phyloP scores from a whole-genome alignment of 2,329 filamentous ascomycete species.

The Penicillium capsulatum region DNA sequence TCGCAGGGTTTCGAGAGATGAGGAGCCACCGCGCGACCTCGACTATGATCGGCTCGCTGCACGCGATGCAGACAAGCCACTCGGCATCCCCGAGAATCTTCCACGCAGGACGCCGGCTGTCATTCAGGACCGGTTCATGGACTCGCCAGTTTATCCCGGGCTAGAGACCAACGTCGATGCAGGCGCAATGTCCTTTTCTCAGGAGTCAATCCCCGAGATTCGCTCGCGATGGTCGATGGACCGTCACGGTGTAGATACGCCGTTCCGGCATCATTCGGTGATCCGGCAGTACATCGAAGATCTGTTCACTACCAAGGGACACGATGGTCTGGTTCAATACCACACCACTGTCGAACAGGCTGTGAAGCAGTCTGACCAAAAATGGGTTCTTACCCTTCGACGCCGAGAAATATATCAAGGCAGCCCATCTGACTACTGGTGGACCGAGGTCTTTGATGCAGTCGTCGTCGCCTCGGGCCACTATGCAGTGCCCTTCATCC shows the following conservation, averaged over 20 bases:
- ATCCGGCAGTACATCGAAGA: conserved; percentile 54
- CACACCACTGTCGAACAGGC: conserved; percentile 60
- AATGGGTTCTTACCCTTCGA: conserved; percentile 54
- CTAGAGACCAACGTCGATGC: conserved; percentile 63
- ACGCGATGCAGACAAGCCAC: conserved; percentile 49
- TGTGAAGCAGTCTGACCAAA: conserved; percentile 45
- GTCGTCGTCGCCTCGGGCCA: conserved; percentile 59
- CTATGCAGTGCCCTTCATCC: conserved; percentile 55
- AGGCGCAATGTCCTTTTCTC: conserved; percentile 57
- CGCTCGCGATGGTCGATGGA: conserved; percentile 42
- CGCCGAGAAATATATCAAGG: conserved; percentile 26
- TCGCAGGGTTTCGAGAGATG: conserved; percentile 30
- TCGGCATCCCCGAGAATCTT: conserved; percentile 46
- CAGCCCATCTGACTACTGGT: conserved; percentile 54
- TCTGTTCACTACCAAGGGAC: conserved; percentile 53
- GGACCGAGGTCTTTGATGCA: conserved; percentile 60
- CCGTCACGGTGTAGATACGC: conserved; percentile 55
- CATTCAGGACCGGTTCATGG: conserved; percentile 49
- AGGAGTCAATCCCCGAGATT: conserved; percentile 51
- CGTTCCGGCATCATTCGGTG: conserved; percentile 59
- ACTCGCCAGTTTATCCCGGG: conserved; percentile 59
- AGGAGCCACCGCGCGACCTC: conserved; percentile 40
- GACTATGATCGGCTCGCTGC: conserved; percentile 47
- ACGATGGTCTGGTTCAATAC: conserved; percentile 45
- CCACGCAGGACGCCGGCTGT: conserved; percentile 46